Percentiles rank a stretch among this genome's conserved stretches.
phyloP scores from a whole-genome alignment of 1,284 basidiomycete genomes.

The Cryptococcus hybrid region DNA sequence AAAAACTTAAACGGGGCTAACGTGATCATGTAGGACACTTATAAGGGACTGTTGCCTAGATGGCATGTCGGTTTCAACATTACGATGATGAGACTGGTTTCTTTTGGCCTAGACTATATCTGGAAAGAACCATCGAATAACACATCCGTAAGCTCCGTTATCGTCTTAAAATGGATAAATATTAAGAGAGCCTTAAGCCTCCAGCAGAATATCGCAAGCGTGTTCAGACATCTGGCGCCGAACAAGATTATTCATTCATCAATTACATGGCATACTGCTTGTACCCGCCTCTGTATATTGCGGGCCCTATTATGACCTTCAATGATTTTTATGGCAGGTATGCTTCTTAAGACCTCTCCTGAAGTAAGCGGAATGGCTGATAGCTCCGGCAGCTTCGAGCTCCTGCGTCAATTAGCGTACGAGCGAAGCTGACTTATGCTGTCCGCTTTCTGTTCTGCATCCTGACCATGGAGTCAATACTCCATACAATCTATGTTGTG shows the following conservation, averaged over 20 bases:
- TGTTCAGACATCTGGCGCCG: slow-evolving; percentile 52
- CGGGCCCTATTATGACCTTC: slow-evolving; percentile 94
- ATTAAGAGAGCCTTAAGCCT: neutral
- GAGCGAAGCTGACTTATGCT: slow-evolving; percentile 57
- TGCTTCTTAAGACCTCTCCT: slow-evolving; percentile 20
- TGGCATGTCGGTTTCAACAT: slow-evolving; percentile 98
- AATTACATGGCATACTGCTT: slow-evolving; percentile 73
- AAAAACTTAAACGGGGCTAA: neutral
- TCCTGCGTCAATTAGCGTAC: slow-evolving; percentile 53
- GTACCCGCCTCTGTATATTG: slow-evolving; percentile 93
- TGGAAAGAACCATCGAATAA: slow-evolving; percentile 58
- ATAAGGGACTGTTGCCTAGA: slow-evolving; percentile 67
- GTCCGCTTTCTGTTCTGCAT: slow-evolving; percentile 70
- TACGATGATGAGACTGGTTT: slow-evolving; percentile 90
- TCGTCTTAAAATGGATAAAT: neutral
- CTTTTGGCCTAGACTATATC: slow-evolving; percentile 87
- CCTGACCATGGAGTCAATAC: slow-evolving; percentile 83
- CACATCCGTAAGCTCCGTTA: neutral
- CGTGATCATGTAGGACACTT: slow-evolving; percentile 58
- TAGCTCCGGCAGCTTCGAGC: slow-evolving; percentile 34
- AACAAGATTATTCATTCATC: slow-evolving; percentile 57
- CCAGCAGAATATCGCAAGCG: slow-evolving; percentile 54
- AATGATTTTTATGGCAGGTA: slow-evolving; percentile 92
- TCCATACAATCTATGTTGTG: slow-evolving; percentile 95
- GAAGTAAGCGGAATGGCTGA: neutral